Base-by-base conservation (phyloP, 106 monocot genomes). In the Ottelia alismoides region DNA sequence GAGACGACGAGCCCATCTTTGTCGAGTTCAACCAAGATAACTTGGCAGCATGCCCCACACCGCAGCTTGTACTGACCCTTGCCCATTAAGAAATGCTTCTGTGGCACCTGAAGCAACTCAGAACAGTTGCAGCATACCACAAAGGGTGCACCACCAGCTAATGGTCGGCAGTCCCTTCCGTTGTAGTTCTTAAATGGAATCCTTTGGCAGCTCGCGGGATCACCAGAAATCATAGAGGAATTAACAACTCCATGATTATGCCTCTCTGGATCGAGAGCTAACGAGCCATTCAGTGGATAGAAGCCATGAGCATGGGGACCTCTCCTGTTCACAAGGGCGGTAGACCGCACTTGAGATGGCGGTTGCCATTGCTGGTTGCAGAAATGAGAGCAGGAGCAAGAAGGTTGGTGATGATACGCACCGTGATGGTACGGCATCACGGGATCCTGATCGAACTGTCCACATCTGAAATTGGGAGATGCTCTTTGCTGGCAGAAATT, bases 121-220 rank as follows among this genome's bases (percentile, higher is more conserved):
- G 56, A 77, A 54, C 89, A 90, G 53, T 78, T 80, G 52, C 52
- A 72, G 49, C 89, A 90, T 51, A 77, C 55, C 0, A 75, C 43
- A 55, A 90, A 90, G 40, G 89, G 89, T 1, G 89, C 70, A 47
- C 74, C 89, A 52, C 80, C 77, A 46, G 66, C 77, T 12, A 84
- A 32, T 12, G 83, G 84, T 56, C 51, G 71, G 47, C 80, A 84
- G 63, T 63, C 30, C 21, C 52, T 55, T 10, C 67, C 67, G 17
- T 62, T 43, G 21, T 54, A 70, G 43, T 60, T 90, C 16, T 25
- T 55, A 20, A 69, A 40, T 12, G 27, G 12, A 6, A 46, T 27
- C 50, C 65, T 73, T 49, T 64, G 67, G 31, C 65, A 63, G 27
- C 14, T 35, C 22, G 18, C 52, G 25, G 40, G 60, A 9, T 74